Percentiles rank a stretch among this genome's conserved stretches.
Evolutionary conservation across 352 stramenopile species (phyloP).

Genomic region (Thalassiosira delicatula): DNA sequence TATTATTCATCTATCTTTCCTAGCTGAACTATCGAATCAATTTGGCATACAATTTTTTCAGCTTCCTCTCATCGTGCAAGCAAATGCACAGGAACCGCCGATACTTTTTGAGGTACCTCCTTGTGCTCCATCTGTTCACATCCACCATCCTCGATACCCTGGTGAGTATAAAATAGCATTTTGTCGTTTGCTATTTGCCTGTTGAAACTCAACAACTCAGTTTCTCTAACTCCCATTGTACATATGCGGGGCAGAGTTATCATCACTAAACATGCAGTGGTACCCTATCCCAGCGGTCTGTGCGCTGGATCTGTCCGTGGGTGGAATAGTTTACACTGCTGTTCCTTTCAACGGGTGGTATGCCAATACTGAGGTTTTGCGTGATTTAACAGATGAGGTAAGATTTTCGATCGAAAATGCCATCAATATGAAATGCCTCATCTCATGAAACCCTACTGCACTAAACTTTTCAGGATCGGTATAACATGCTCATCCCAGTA

Average conservation of each 20-base stretch:
- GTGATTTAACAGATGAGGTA: conserved; percentile 46
- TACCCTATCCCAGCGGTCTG: conserved; percentile 55
- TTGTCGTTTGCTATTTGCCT: not conserved
- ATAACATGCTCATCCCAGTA: conserved; percentile 51
- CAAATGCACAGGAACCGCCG: conserved; percentile 21
- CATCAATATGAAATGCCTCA: too few species aligned
- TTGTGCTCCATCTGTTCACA: conserved; percentile 43
- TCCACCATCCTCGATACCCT: conserved; percentile 47
- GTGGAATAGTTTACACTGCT: conserved; percentile 48
- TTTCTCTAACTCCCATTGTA: not conserved
- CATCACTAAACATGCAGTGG: conserved; percentile 39
- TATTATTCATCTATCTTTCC: too few species aligned
- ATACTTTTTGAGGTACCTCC: conserved; percentile 50
- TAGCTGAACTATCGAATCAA: too few species aligned
- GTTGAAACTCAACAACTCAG: not conserved
- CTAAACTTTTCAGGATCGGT: conserved; percentile 33
- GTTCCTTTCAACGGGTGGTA: conserved; percentile 65
- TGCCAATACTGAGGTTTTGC: conserved; percentile 49
- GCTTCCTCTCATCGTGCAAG: conserved; percentile 47
- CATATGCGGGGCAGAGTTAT: conserved; percentile 20
- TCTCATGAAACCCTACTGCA: too few species aligned
- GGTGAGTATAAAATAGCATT: conserved; percentile 14
- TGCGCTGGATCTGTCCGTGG: conserved; percentile 45
- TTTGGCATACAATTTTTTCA: too few species aligned
- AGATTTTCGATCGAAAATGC: too few species aligned